Conservation (phyloP, 2,329 filamentous ascomycete genomes). For the Calonectria hongkongensis region DNA sequence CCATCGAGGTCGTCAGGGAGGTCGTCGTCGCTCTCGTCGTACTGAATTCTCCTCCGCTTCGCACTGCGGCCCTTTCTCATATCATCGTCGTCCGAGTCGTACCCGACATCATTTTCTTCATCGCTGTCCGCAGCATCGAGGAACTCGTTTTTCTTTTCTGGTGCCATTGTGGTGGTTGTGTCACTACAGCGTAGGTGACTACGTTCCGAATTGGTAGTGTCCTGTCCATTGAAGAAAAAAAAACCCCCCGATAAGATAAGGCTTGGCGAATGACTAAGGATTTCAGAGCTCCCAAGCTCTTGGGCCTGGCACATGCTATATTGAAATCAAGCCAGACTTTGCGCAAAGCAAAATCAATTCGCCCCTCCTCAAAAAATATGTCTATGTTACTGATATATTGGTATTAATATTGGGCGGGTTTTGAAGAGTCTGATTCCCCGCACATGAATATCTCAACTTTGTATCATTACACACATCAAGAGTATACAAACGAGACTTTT, state of each 20-base stretch:
- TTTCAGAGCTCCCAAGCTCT: not conserved
- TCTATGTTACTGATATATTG: not conserved
- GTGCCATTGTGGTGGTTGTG: conserved; percentile 70
- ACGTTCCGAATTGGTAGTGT: not conserved
- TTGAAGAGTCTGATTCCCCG: not conserved
- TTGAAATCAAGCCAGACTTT: not conserved
- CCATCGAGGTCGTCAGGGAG: conserved; percentile 61
- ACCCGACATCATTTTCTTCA: conserved; percentile 74
- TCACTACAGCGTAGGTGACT: not conserved
- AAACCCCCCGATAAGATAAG: conserved; percentile 7
- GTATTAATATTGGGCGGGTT: not conserved
- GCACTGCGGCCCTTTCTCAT: conserved; percentile 76
- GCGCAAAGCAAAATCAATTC: not conserved
- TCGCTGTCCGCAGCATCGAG: conserved; percentile 77
- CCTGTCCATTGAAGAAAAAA: not conserved
- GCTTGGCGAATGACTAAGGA: conserved; percentile 17
- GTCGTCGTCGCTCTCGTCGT: conserved; percentile 60
- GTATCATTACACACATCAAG: not conserved
- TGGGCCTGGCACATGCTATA: not conserved
- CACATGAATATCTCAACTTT: not conserved
- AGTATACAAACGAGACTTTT: not conserved
- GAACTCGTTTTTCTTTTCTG: conserved; percentile 83
- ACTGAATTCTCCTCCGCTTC: conserved; percentile 78
- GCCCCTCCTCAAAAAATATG: not conserved
- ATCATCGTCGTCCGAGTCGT: conserved; percentile 82